Base-by-base conservation (phyloP, 768 basidiomycete genomes). In the Boletus sp. region DNA sequence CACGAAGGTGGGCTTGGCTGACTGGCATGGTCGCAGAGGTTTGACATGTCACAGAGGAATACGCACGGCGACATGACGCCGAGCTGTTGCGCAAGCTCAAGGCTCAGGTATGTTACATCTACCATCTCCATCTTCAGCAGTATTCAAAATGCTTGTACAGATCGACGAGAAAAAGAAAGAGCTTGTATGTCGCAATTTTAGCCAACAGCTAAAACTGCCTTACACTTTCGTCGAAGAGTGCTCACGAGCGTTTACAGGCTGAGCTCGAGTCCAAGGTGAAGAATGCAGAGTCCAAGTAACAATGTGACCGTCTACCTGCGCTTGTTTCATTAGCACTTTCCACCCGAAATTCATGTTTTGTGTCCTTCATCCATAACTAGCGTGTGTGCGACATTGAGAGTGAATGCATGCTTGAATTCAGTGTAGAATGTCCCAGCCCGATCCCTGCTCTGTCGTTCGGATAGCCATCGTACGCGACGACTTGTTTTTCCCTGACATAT, bases 51-150 rank as follows among this genome's bases (percentile, higher is more conserved):
- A 34, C 59, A 90, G 88, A 87, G 54, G 79, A 87, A 72, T 89
- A 83, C 58, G 75, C 79, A 44, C 83, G 79, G 51, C 68, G 73
- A 55, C 83, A 83, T 51, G 88, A 89, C 54, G 63, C 69, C 13
- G 79, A 78, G 60, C 76, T 82, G 51, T 64, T 90, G 39, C 71
- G 75, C 62, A 88, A 87, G 70, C 67, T 90, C 68, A 80, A 66
- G 72, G 73, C 69, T 15, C 61, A 80, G 75, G 88, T 87, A 53
- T 23, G 79, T 63, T 15, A 0, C 35, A 33, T 11, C 13, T 29
- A 1, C 25, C 35, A 23, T 23, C 2, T 21, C 5, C 13, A 10
- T 25, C 7, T 7, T 8, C 7, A 14, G n/a, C 23, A 13, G 45
- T 27, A 17, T 29, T 53, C 35, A 56, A 7, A 14, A 11, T 9